Base-by-base conservation (phyloP, 306 rosid species). In the Trifolium dubium region DNA sequence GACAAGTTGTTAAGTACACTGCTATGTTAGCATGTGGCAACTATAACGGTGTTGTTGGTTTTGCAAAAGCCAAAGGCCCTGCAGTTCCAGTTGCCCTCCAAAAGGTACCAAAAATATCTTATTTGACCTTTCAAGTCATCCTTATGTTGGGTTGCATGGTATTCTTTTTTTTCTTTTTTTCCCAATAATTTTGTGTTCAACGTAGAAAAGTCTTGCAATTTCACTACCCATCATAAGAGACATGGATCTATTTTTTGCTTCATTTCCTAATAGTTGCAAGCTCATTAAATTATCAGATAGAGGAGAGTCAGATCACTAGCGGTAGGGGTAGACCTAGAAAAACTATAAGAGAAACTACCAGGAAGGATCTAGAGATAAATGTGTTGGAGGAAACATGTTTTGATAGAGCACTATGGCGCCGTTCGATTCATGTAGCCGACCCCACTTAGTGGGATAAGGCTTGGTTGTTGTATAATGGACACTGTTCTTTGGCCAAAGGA, bases 31-130 rank as follows among this genome's bases (percentile, higher is more conserved):
- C 93, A 63, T 93, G 97, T 81, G 98, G 98, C 76, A 93, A 93
- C 82, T 93, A 88, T 82, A 86, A 91, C 4, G 98, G 98, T 35
- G 86, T 89, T 85, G 79, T 91, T 51, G 96, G 96, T 76, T 93
- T 82, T 79, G 96, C 98, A 17, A 93, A 87, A 87, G 98, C 97
- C 74, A 93, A 91, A 83, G 97, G 96, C 76, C 97, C 98, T 55
- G 86, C 92, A 29, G 80, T 88, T 29, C 91, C 92, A 8, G 80
- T 85, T 68, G 98, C 98, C 67, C 86, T 93, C 67, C 94, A 88
- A 67, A 93, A 91, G 98, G 98, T 85, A 88, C 62, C 14, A 9
- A n/a, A 34, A 58, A 39, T 49, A 71, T 85, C 67, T 69, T 74
- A 61, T 30, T 12, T n/a, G 12, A 41, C 51, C 43, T 78, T 69